Base-by-base conservation (phyloP, 352 stramenopile species). In the Globisporangium nunn region DNA sequence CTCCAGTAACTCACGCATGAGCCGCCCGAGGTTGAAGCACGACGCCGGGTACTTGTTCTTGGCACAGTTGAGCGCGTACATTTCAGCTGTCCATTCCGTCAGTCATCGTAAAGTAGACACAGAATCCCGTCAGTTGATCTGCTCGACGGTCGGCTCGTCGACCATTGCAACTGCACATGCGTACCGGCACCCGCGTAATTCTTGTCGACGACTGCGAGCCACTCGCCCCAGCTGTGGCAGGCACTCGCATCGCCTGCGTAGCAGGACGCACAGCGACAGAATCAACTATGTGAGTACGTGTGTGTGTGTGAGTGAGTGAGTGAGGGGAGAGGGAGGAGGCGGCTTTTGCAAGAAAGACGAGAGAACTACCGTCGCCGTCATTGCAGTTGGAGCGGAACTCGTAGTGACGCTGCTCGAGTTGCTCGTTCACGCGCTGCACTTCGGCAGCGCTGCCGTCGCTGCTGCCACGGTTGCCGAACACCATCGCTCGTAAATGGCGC, bases 301-400 rank as follows among this genome's bases (percentile, higher is more conserved):
- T 31, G 12, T 28, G 7, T 4, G 44, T 31, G 23, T 18, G n/a
- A 48, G 1, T 6, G 43, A 28, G 15, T 45, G 31, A 18, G 23
- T 23, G 23, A 23, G 23, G 23, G 23, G 23, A 23, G 23, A 1
- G 23, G 23, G 23, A 23, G 23, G 23, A 23, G 23, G 23, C 23
- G 23, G 23, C 23, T 23, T 23, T 23, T 23, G 23, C 23, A 23
- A 33, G 43, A 45, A 6, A 35, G 39, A 30, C 33, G 3, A 49
- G 6, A 0, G 4, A 11, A 23, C 50, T 31, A 85, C 77, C 77
- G 31, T 93, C 74, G 43, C 81, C 83, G 39, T 88, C 80, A 59
- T 91, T 78, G 67, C 85, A 95, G 57, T 93, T 93, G 45, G 82
- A 91, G 53, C 80, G 75, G 63, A 95, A 95, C 68, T 95, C 85